Evolutionary conservation across 768 basidiomycete species (phyloP), one percentile per base, ranked within the genome.

Genomic region (Pisolithus tinctorius): DNA sequence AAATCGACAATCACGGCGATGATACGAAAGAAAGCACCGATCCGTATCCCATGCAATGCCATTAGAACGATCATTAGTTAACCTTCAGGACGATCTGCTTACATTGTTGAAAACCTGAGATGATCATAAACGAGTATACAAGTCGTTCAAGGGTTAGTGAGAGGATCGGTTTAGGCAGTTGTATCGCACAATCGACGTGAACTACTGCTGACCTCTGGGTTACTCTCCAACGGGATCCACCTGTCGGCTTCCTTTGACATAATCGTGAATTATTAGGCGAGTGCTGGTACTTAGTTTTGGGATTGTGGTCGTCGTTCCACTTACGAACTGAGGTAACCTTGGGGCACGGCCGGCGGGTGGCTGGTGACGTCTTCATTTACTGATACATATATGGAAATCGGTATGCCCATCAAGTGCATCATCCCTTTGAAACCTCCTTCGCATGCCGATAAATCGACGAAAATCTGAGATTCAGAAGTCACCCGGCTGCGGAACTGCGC

Each of bases 181-280:
- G 23, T 14, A 38, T 4, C 45, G 57, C 20, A 60, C 34, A 51
- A 50, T 48, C 45, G 52, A 48, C 38, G 38, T 29, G 5, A 47
- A 26, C 25, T 6, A 41, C 36, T 4, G 17, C 50, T 46, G 58
- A 79, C 80, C 54, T 79, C 69, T 48, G 79, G 89, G 59, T 87
- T 88, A 57, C 83, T 83, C 69, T 92, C 89, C 11, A 91, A 74
- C 7, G 89, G 89, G 47, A 92, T 81, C 89, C 89, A 92, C 41
- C 71, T 75, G 30, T 67, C 49, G 40, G 56, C 25, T 30, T 56
- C 54, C 63, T 66, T 65, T 31, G 38, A n/a, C 23, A 31, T 53
- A 17, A 31, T 53, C n/a, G 39, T 27, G 26, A 45, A 20, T 20
- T 1, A 20, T 20, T 20, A 20, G 20, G 20, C 20, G 20, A 20